A percentile compares a stretch with the other conserved stretches of the same genome.
phyloP scores from a whole-genome alignment of 805 yeast species.

The Saturnispora sekii region DNA sequence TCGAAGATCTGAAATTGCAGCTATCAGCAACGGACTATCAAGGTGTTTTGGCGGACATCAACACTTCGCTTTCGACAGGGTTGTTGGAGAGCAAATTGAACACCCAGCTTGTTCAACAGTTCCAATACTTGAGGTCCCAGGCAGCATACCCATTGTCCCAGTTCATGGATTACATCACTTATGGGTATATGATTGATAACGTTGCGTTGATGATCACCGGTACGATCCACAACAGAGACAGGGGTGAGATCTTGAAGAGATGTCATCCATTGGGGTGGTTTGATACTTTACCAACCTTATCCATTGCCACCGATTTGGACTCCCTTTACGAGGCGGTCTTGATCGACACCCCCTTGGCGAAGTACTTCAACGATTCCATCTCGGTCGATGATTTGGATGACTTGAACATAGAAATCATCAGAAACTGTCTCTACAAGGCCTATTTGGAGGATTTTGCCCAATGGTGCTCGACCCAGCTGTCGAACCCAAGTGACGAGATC shows the following conservation, averaged over 20 bases:
- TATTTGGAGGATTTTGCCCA: conserved; percentile 78
- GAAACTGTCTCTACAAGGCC: conserved; percentile 87
- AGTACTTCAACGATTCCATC: conserved; percentile 85
- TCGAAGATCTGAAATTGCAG: conserved; percentile 91
- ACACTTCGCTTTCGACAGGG: conserved; percentile 76
- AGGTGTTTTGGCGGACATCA: conserved; percentile 72
- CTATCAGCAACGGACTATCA: conserved; percentile 95
- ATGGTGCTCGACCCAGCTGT: conserved; percentile 53
- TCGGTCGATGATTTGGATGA: conserved; percentile 87
- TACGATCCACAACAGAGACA: conserved; percentile 89
- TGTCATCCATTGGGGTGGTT: conserved; percentile 99
- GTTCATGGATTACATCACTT: conserved; percentile 86
- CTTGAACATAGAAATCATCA: conserved; percentile 86
- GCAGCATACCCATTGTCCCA: conserved; percentile 70
- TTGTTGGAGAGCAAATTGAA: conserved; percentile 75
- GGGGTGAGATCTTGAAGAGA: conserved; percentile 75
- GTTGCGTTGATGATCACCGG: conserved; percentile 95
- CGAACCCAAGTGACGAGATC: conserved; percentile 69
- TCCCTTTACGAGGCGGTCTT: conserved; percentile 87
- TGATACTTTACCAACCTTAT: conserved; percentile 89
- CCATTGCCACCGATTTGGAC: conserved; percentile 91
- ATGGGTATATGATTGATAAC: conserved; percentile 97
- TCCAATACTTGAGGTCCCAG: conserved; percentile 76
- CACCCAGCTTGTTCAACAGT: conserved; percentile 68
- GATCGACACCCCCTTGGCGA: conserved; percentile 95